Conservation (phyloP, 2,329 filamentous ascomycete species). For the Penicillium occitanis region DNA sequence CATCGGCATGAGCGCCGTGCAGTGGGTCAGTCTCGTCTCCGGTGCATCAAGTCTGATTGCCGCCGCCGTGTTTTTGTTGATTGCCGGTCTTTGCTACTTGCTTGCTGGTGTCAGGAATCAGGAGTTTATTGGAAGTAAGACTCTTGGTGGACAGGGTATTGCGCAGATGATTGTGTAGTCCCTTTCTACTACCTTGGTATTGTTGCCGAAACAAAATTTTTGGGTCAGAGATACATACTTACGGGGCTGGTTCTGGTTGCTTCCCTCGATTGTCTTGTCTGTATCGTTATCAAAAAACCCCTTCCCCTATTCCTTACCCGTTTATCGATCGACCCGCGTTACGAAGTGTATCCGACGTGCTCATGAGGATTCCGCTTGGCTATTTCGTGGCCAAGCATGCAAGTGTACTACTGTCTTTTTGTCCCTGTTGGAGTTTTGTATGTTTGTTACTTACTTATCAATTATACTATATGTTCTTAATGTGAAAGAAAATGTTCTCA, state of each 20-base stretch:
- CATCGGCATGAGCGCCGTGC: slow-evolving; percentile 71
- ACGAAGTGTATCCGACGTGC: slow-evolving; percentile 1
- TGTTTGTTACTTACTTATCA: slow-evolving; percentile 5
- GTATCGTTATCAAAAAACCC: background rate
- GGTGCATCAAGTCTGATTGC: slow-evolving; percentile 74
- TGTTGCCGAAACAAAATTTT: background rate
- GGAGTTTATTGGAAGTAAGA: slow-evolving; percentile 71
- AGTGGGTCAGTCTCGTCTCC: slow-evolving; percentile 76
- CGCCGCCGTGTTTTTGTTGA: slow-evolving; percentile 74
- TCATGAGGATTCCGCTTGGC: slow-evolving; percentile 9
- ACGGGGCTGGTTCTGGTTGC: background rate
- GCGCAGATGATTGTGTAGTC: slow-evolving; percentile 92
- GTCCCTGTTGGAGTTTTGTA: background rate
- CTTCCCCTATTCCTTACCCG: background rate
- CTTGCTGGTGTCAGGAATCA: slow-evolving; percentile 47
- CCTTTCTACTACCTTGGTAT: background rate
- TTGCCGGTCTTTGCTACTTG: slow-evolving; percentile 76
- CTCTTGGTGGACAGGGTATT: slow-evolving; percentile 85
- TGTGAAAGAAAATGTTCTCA: background rate
- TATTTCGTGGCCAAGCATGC: background rate
- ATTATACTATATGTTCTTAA: background rate
- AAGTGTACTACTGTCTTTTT: slow-evolving; percentile 6
- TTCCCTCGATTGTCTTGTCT: background rate
- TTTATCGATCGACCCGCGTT: background rate
- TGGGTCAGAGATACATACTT: background rate